Percentiles rank a stretch among this genome's conserved stretches.
Conservation (phyloP, 257 asterid species). For the Knoxia roxburghii region DNA sequence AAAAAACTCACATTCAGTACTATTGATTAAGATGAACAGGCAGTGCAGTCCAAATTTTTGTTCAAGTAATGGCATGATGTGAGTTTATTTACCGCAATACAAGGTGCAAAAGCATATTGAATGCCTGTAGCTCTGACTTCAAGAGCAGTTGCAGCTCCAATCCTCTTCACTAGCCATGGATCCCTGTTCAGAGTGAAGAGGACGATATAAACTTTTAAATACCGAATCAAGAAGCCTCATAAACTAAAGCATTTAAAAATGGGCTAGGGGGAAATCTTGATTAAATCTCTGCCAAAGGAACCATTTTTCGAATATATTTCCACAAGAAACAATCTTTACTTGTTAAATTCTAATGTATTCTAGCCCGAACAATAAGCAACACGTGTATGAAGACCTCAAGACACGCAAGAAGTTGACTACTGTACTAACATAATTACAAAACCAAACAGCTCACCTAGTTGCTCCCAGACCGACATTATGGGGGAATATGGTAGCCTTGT, state of each 20-base stretch:
- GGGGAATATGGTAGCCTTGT: constrained; percentile 58
- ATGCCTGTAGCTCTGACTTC: constrained; percentile 72
- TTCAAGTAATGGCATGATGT: too few species aligned
- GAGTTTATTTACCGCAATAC: constrained; percentile 49
- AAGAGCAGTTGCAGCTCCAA: constrained; percentile 73
- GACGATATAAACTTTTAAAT: background rate
- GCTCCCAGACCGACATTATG: constrained; percentile 72
- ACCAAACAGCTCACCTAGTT: constrained; percentile 38
- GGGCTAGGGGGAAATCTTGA: too few species aligned
- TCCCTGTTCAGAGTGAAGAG: constrained; percentile 39
- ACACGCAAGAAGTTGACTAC: background rate
- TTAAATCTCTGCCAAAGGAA: background rate
- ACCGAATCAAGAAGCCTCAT: background rate
- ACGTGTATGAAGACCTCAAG: background rate
- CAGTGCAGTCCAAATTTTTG: background rate
- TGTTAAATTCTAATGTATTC: too few species aligned
- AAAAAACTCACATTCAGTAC: too few species aligned
- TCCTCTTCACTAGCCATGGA: constrained; percentile 47
- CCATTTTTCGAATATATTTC: background rate
- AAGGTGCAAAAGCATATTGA: constrained; percentile 58
- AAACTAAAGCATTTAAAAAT: too few species aligned
- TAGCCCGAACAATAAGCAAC: background rate
- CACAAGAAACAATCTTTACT: background rate
- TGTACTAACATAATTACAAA: background rate
- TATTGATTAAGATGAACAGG: background rate